These are phyloP conservation scores for Cutaneotrichosporon curvatum DNA, from an alignment of 1,284 basidiomycete species.

Conservation along the genomic window DNA sequence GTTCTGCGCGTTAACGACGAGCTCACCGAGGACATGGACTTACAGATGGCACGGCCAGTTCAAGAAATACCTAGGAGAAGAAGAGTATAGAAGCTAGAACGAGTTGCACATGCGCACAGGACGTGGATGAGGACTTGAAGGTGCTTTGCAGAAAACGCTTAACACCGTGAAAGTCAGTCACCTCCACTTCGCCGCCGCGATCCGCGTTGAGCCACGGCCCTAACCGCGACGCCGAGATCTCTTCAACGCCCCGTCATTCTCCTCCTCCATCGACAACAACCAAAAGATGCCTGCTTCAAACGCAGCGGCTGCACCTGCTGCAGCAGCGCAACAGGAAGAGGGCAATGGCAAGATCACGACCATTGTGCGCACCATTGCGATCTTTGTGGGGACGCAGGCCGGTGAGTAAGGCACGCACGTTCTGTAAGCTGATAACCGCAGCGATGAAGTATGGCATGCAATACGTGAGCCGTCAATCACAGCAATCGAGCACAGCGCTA, in stretches of 20 bases:
- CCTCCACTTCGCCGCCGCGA: not conserved
- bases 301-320: conserved; percentile 13
- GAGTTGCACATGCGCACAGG: too few species aligned
- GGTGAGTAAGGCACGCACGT: conserved; percentile 20
- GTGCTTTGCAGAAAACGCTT: not conserved
- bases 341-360: conserved; percentile 14
- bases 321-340: conserved; percentile 9
- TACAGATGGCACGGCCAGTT: too few species aligned
- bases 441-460: conserved; percentile 39
- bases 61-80: too few species aligned
- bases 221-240: not conserved
- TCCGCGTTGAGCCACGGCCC: not conserved
- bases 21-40: too few species aligned
- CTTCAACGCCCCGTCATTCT: not conserved
- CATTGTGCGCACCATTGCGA: conserved; percentile 22
- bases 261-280: not conserved
- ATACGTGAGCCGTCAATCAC: conserved; percentile 23
- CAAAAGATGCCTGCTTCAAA: conserved; percentile 6
- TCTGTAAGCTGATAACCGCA: conserved; percentile 10
- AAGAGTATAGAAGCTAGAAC: too few species aligned
- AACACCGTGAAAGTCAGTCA: not conserved
- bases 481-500: not conserved
- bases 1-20: too few species aligned
- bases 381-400: conserved; percentile 32
- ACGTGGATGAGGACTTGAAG: too few species aligned